These are phyloP conservation scores for Plasmodium inui DNA, from an alignment of 169 alveolate species.

Conservation along the genomic window DNA sequence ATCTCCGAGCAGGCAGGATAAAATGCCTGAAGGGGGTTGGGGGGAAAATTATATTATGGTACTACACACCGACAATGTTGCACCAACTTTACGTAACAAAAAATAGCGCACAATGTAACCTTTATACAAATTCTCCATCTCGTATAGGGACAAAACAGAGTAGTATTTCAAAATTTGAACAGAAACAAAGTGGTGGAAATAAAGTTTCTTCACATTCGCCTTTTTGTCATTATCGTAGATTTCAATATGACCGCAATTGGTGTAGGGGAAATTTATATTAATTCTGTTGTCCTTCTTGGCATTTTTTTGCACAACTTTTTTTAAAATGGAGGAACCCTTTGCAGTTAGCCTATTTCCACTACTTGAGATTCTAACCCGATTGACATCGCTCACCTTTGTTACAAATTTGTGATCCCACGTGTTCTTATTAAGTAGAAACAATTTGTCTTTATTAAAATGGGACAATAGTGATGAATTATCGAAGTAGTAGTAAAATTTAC, in stretches of 20 bases:
- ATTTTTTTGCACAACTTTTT: constrained; percentile 33
- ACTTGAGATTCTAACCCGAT: neutral
- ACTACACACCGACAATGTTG: neutral
- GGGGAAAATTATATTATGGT: neutral
- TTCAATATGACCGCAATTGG: constrained; percentile 35
- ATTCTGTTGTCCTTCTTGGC: constrained; percentile 27
- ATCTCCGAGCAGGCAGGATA: constrained; percentile 52
- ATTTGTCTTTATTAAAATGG: constrained; percentile 21
- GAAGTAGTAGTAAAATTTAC: constrained; percentile 10
- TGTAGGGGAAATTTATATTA: constrained; percentile 19
- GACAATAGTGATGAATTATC: constrained; percentile 33
- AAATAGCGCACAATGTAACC: neutral
- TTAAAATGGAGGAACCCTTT: constrained; percentile 11
- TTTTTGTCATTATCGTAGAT: constrained; percentile 43
- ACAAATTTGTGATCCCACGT: neutral
- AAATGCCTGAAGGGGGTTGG: constrained; percentile 9
- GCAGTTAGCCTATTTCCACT: constrained; percentile 1
- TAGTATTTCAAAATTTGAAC: constrained; percentile 41
- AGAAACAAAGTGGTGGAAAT: constrained; percentile 35
- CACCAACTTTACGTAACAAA: neutral
- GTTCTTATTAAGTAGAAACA: neutral
- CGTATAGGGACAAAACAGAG: constrained; percentile 20
- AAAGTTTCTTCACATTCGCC: neutral
- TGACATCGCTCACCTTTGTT: constrained; percentile 7
- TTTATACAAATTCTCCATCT: constrained; percentile 39